A percentile compares a stretch with the other conserved stretches of the same genome.
These are phyloP conservation scores for Paramecium biaurelia DNA, from an alignment of 73 alveolate species.

Conservation along the genomic window DNA sequence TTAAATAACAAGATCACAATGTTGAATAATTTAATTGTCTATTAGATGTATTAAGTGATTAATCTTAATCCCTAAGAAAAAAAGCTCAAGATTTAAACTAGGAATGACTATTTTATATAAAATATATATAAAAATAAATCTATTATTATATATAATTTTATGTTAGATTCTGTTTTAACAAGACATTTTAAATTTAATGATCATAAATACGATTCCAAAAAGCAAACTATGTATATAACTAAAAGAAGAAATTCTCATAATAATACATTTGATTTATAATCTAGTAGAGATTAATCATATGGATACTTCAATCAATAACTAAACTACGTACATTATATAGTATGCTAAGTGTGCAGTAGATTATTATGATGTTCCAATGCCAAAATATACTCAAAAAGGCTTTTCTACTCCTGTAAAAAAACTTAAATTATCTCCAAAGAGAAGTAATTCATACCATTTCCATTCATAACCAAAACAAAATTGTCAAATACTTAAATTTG, in stretches of 20 bases:
- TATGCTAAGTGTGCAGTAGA: constrained; percentile 32
- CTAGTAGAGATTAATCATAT: neutral
- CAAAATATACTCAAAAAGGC: neutral
- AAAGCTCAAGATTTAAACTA: neutral
- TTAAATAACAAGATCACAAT: neutral
- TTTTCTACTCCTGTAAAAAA: neutral
- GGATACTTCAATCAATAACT: neutral
- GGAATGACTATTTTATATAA: neutral
- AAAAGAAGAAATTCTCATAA: constrained; percentile 6
- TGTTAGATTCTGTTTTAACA: neutral
- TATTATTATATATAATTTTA: neutral
- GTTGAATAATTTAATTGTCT: neutral
- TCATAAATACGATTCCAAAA: neutral
- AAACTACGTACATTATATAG: neutral
- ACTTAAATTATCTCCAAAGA: neutral
- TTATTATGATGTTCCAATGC: neutral
- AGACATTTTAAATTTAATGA: neutral
- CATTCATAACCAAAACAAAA: neutral
- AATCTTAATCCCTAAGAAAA: neutral
- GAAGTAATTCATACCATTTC: neutral
- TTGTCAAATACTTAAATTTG: neutral
- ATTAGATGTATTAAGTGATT: neutral
- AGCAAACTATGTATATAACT: neutral
- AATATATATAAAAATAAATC: neutral
- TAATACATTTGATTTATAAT: neutral